A percentile compares a stretch with the other conserved stretches of the same genome.
Conservation (phyloP, 257 asterid genomes). For the Linderniella brevidens region DNA sequence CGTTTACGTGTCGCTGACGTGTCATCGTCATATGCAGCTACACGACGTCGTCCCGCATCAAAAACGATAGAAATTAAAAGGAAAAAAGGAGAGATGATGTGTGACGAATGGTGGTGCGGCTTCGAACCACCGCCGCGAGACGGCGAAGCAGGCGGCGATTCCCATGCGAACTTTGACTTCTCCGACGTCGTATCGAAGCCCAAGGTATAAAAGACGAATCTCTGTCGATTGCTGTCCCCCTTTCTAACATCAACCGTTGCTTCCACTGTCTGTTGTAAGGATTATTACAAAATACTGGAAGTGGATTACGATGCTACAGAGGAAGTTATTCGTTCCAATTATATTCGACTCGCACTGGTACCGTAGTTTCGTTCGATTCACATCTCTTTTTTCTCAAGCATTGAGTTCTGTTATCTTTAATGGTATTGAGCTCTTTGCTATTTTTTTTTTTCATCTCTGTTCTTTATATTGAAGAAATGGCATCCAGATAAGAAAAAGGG, state of each 20-base stretch:
- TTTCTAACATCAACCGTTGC: too few species aligned
- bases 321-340: slow-evolving; percentile 74
- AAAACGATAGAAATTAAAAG: too few species aligned
- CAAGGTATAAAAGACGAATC: slow-evolving; percentile 23
- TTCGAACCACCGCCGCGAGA: slow-evolving; percentile 8
- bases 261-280: slow-evolving; percentile 22
- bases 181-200: slow-evolving; percentile 48
- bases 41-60: too few species aligned
- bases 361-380: slow-evolving; percentile 8
- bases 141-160: slow-evolving; percentile 24
- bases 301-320: slow-evolving; percentile 87
- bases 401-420: background rate
- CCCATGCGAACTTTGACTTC: slow-evolving; percentile 48
- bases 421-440: background rate
- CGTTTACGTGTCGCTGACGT: too few species aligned
- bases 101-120: too few species aligned
- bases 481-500: slow-evolving; percentile 89
- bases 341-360: slow-evolving; percentile 88
- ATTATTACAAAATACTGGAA: slow-evolving; percentile 69
- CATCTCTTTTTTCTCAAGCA: background rate
- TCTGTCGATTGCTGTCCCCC: background rate
- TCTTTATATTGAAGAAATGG: slow-evolving; percentile 52
- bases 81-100: too few species aligned
- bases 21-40: too few species aligned
- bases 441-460: background rate